Evolutionary conservation across 1,284 basidiomycete species (phyloP), one percentile per base, ranked within the genome.

Genomic region (Xerocomus amazonicus): DNA sequence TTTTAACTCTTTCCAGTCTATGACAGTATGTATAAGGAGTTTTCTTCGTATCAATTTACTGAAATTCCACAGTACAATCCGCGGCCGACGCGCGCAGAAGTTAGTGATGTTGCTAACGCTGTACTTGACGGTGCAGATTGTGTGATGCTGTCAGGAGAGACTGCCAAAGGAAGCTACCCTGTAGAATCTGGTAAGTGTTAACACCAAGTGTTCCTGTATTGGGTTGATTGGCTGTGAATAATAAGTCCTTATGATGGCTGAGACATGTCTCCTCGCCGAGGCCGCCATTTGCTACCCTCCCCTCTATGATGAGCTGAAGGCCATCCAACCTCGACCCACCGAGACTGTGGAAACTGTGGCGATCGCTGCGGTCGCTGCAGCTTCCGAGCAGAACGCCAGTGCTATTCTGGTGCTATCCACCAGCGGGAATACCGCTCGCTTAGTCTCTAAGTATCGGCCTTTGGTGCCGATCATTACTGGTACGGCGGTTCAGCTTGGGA

Each of bases 71-170:
- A 92, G 89, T 92, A 91, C 77, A 98, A 97, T 80, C 95, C 95
- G 51, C 81, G 94, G 56, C 94, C 94, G 32, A 97, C 94, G 59
- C 93, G 95, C 71, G 94, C 94, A 42, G 94, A 97, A 75, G 83
- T 98, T 54, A 97, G 93, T 65, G 95, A 98, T 68, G 94, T 98
- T 47, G 94, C 95, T 60, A 98, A 98, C 73, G 94, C 94, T 56
- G 94, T 98, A 46, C 83, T 98, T 47, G 94, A 98, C 68, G 95
- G 94, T 54, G 84, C 95, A 28, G 94, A 98, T 77, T 97, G 95
- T 74, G 94, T 98, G 69, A 98, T 98, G 94, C 77, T 98, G 69
- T 97, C 94, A 23, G 94, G 95, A 57, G 94, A 98, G 76, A 97
- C 95, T 47, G 94, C 94, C 56, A 98, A 97, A 79, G 94, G 94